phyloP scores from a whole-genome alignment of 2,329 filamentous ascomycete genomes.

The Stemphylium vesicarium region DNA sequence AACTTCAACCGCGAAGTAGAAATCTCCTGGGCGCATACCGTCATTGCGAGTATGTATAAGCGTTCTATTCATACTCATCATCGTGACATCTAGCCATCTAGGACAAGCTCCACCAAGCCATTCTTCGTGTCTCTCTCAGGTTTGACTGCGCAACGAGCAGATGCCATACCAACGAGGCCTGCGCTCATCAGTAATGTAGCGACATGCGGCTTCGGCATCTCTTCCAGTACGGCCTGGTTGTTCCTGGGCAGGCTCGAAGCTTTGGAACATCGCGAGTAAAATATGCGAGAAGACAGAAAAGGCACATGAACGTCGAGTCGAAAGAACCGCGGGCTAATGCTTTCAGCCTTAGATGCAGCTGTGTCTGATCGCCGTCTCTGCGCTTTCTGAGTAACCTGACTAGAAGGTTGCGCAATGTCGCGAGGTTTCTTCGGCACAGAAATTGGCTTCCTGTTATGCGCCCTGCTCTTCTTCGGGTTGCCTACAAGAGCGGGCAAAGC shows the following conservation, averaged over 20 bases:
- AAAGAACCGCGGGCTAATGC: constrained; percentile 39
- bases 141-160: constrained; percentile 29
- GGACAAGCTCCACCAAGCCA: constrained; percentile 24
- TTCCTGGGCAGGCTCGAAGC: constrained; percentile 28
- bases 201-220: constrained; percentile 39
- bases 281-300: constrained; percentile 42
- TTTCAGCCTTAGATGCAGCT: constrained; percentile 17
- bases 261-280: constrained; percentile 37
- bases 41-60: too few species aligned
- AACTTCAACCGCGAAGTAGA: too few species aligned
- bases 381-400: constrained; percentile 14
- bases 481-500: not conserved
- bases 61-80: not conserved
- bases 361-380: constrained; percentile 31
- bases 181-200: constrained; percentile 43
- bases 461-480: constrained; percentile 6
- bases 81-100: constrained; percentile 13
- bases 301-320: constrained; percentile 41
- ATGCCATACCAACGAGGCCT: constrained; percentile 43
- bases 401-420: constrained; percentile 4
- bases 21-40: too few species aligned
- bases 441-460: constrained; percentile 15
- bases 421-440: constrained; percentile 24
- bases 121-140: constrained; percentile 15
- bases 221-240: constrained; percentile 34